Conservation (phyloP, 2,329 filamentous ascomycete species). For the Cryphonectria naterciae region DNA sequence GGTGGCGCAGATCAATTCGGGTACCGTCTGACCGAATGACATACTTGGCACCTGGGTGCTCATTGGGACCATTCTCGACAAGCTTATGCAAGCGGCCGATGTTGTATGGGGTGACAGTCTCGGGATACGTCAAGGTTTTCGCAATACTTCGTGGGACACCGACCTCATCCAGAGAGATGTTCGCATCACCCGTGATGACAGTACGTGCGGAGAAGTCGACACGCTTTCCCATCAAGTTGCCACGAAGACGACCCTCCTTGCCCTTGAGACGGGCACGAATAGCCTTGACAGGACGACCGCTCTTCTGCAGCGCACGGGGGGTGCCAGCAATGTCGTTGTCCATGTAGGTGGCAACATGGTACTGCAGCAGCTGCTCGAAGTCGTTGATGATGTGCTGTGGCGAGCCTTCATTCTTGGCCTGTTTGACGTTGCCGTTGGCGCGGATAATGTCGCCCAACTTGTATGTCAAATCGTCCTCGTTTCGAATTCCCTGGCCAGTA, state of each 20-base stretch:
- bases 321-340: constrained; percentile 98
- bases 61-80: constrained; percentile 90
- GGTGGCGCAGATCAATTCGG: constrained; percentile 91
- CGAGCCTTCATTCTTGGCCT: constrained; percentile 88
- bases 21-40: constrained; percentile 93
- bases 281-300: constrained; percentile 92
- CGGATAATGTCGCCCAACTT: constrained; percentile 98
- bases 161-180: constrained; percentile 94
- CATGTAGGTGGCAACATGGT: constrained; percentile 99
- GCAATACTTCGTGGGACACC: constrained; percentile 95
- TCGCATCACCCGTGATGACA: constrained; percentile 98
- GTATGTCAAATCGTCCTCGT: constrained; percentile 99
- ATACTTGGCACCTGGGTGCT: constrained; percentile 95
- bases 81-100: constrained; percentile 88
- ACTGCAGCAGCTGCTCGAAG: constrained; percentile 90
- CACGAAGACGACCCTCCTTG: constrained; percentile 95
- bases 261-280: constrained; percentile 97
- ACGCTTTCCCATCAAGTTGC: constrained; percentile 99
- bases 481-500: constrained; percentile 86
- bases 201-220: constrained; percentile 99
- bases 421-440: constrained; percentile 91
- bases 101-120: constrained; percentile 97
- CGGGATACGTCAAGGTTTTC: constrained; percentile 89
- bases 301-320: constrained; percentile 94
- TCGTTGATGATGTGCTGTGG: constrained; percentile 89